Conservation (phyloP, 1,139 yeast genomes). For the Hansenula lynferdii region DNA sequence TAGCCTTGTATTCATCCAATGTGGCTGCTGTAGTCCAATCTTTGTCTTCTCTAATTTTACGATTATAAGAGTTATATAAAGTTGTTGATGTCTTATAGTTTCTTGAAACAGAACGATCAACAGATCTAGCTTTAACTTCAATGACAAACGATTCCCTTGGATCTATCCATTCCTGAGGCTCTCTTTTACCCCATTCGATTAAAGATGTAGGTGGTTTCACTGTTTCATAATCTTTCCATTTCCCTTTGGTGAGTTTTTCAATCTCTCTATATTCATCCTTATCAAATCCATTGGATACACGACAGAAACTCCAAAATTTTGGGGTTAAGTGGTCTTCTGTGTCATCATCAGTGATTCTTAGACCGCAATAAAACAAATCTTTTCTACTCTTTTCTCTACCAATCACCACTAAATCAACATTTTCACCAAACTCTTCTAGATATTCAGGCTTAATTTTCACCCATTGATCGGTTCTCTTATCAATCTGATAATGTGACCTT, state of each 20-base stretch:
- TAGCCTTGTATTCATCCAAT: conserved; percentile 43
- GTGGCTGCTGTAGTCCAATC: conserved; percentile 52
- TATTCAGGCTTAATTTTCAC: conserved; percentile 90
- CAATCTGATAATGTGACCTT: conserved; percentile 53
- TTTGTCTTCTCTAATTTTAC: conserved; percentile 67
- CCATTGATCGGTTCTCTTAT: conserved; percentile 62
- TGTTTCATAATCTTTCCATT: conserved; percentile 49
- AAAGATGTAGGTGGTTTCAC: conserved; percentile 35
- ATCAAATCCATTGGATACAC: conserved; percentile 83
- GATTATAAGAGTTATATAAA: conserved; percentile 71
- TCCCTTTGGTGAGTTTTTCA: conserved; percentile 49
- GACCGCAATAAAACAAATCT: conserved; percentile 72
- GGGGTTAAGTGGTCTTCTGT: conserved; percentile 18
- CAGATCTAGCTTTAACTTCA: conserved; percentile 81
- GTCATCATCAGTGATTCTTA: conserved; percentile 38
- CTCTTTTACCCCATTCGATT: conserved; percentile 53
- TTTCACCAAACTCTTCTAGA: conserved; percentile 80
- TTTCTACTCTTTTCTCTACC: conserved; percentile 77
- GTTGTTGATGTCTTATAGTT: conserved; percentile 66
- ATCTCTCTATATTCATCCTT: conserved; percentile 56
- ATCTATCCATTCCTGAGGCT: conserved; percentile 73
- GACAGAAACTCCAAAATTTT: conserved; percentile 59
- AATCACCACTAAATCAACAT: conserved; percentile 71
- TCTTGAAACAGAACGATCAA: conserved; percentile 42
- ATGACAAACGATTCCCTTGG: conserved; percentile 75